Conservation (phyloP, 2,329 filamentous ascomycete species). For the Penicillium sp. region DNA sequence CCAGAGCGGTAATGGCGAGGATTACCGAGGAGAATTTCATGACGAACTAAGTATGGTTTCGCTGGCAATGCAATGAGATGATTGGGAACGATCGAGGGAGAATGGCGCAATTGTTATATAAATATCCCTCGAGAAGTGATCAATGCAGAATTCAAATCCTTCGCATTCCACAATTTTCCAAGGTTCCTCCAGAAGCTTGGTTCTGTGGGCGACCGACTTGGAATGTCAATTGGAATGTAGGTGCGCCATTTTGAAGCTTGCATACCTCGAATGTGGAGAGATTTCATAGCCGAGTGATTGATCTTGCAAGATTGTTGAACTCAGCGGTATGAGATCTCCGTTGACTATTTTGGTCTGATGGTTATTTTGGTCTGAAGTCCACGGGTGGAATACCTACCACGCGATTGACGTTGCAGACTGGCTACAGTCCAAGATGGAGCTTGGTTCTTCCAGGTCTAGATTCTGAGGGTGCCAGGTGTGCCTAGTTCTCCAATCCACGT, state of each 20-base stretch:
- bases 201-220: background rate
- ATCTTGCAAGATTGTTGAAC: background rate
- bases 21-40: constrained; percentile 30
- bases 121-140: background rate
- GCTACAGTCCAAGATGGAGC: background rate
- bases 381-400: no score
- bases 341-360: no score
- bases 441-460: background rate
- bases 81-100: background rate
- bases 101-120: background rate
- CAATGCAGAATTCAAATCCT: background rate
- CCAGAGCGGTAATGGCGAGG: constrained; percentile 19
- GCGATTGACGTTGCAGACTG: no score
- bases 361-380: no score
- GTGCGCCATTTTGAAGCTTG: constrained; percentile 10
- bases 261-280: constrained; percentile 2
- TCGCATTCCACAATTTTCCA: constrained; percentile 7
- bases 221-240: constrained; percentile 13
- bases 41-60: background rate
- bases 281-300: no score
- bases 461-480: background rate
- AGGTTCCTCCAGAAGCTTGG: constrained; percentile 11
- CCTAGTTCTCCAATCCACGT: background rate
- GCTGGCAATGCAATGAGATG: background rate
- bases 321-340: background rate